Evolutionary conservation across 176 grass and related monocot species (phyloP).

Genomic region (Oryza glumipatula): DNA sequence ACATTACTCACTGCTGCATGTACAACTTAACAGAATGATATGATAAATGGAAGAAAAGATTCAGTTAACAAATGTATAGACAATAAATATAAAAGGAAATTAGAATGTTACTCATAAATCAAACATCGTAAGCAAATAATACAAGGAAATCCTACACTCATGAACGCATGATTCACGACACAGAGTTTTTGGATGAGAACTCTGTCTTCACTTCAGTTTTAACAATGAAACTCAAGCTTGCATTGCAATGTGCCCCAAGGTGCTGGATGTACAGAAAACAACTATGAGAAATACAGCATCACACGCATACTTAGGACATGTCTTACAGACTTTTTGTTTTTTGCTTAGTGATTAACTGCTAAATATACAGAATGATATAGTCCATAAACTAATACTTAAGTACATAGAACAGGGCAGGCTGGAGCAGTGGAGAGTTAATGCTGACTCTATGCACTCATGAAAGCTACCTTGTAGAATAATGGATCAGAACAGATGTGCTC

Average conservation of each 20-base stretch:
- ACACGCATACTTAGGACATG: not conserved
- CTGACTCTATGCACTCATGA: not conserved
- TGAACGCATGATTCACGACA: not conserved
- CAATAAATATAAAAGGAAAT: not conserved
- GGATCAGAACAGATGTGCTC: not conserved
- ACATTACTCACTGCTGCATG: conserved; percentile 57
- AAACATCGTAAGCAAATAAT: not conserved
- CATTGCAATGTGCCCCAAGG: too few species aligned
- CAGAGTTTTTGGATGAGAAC: not conserved
- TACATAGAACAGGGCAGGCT: not conserved
- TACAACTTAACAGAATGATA: conserved; percentile 8
- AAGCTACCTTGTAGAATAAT: not conserved
- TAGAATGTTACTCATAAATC: not conserved
- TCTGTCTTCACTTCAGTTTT: not conserved
- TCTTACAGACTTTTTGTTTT: not conserved
- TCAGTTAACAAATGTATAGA: conserved; percentile 19
- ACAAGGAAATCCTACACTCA: not conserved
- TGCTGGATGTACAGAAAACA: too few species aligned
- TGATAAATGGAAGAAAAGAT: conserved; percentile 8
- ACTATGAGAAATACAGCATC: too few species aligned
- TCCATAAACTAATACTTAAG: not conserved
- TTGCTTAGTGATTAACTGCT: not conserved
- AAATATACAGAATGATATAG: not conserved
- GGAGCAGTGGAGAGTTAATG: not conserved
- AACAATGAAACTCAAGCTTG: too few species aligned